Evolutionary conservation across 805 yeast species (phyloP), one percentile per base, ranked within the genome.

Genomic region (Myxozyma melibiosi): DNA sequence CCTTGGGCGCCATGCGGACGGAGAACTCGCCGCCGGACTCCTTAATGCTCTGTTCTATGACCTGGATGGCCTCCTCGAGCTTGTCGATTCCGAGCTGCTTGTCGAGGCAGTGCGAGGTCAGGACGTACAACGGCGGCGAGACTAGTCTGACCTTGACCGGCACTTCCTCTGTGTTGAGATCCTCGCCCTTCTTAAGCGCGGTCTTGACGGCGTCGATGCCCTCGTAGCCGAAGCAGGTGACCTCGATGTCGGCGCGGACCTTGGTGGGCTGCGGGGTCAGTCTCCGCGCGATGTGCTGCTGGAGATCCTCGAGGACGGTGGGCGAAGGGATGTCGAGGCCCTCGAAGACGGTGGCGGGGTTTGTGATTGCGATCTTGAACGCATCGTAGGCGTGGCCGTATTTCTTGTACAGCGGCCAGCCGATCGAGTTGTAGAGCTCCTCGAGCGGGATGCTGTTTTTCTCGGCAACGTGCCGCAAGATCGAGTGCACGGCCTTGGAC

Each of bases 301-400:
- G 84, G 67, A 94, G 81, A 74, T 94, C 98, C 48, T 84, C 88
- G 74, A 89, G 80, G 35, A 94, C 80, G 42, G 84, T 96, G 47
- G 78, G 70, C 14, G 87, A 78, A 54, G 96, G 91, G 24, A 92
- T 82, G 57, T 71, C 76, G 63, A 92, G 77, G 49, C 82, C 89
- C 65, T 88, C 95, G 77, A 92, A 92, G 56, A 92, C 91, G 48
- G 87, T 73, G 39, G 78, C 82, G 31, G 90, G 84, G 74, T 91
- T 96, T 50, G 96, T 90, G 75, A 94, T 94, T 51, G 97, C 92
- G 70, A 91, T 79, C 78, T 95, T 90, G 81, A 94, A 94, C 34
- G 97, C 98, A 71, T 92, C 98, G 72, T 90, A 90, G 24, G 97
- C 96, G 73, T 94, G 98, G 60, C 99, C 98, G 71, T 82, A 94